Conservation (phyloP, 371 early-diverging fungal species). For the Actinomucor elegans region DNA sequence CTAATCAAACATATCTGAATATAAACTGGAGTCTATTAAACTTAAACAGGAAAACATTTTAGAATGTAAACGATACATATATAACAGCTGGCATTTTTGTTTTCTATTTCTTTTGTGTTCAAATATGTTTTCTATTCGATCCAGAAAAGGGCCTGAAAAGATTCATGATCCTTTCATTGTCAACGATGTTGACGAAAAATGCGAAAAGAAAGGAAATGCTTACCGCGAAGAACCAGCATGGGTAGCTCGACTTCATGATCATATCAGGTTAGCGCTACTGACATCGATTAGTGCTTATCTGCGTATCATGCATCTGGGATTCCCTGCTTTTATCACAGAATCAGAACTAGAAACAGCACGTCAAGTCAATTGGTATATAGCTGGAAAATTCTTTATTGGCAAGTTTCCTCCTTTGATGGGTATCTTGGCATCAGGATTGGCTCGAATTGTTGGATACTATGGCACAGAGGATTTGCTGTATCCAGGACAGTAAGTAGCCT, state of each 20-base stretch:
- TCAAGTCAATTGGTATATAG: slow-evolving; percentile 43
- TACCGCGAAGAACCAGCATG: neutral
- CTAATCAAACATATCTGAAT: too few species aligned
- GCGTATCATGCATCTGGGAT: slow-evolving; percentile 6
- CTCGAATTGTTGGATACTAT: slow-evolving; percentile 76
- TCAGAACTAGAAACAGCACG: slow-evolving; percentile 26
- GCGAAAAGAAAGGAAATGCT: neutral
- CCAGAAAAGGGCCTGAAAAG: slow-evolving; percentile 9
- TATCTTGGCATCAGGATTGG: slow-evolving; percentile 78
- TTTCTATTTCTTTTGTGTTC: neutral
- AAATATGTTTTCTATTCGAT: slow-evolving; percentile 18
- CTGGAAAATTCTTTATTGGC: slow-evolving; percentile 44
- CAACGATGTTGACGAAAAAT: neutral
- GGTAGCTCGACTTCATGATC: slow-evolving; percentile 2
- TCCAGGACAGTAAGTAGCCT: slow-evolving; percentile 69
- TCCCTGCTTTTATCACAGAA: slow-evolving; percentile 14
- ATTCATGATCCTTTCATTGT: slow-evolving; percentile 11
- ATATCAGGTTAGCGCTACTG: slow-evolving; percentile 2
- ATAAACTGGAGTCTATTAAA: too few species aligned
- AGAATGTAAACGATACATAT: too few species aligned
- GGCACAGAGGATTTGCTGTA: slow-evolving; percentile 82
- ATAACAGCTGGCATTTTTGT: too few species aligned
- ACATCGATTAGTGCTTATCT: slow-evolving; percentile 7
- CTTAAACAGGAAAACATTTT: too few species aligned
- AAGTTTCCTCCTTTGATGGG: slow-evolving; percentile 73